Percentiles rank a stretch among this genome's conserved stretches.
Conservation (phyloP, 192 early-diverging fungal species). For the Geranomyces variabilis region DNA sequence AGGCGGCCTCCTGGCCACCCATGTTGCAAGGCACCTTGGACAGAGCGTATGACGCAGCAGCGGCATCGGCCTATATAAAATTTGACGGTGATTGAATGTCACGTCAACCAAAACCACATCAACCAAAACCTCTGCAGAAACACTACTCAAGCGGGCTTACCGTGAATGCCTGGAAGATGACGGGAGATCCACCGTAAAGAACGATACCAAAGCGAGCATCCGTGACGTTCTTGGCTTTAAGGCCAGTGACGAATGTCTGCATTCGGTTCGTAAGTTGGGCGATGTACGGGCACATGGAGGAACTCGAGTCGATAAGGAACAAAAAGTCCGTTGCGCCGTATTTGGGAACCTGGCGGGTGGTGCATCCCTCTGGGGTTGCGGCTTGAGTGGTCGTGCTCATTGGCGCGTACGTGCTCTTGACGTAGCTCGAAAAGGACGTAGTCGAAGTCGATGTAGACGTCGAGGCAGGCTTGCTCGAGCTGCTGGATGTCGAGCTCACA, state of each 20-base stretch:
- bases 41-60: slow-evolving; percentile 21
- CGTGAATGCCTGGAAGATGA: slow-evolving; percentile 34
- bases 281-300: slow-evolving; percentile 48
- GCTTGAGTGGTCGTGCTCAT: neutral
- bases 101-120: too few species aligned
- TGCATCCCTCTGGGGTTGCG: slow-evolving; percentile 9
- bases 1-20: slow-evolving; percentile 43
- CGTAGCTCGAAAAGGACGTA: too few species aligned
- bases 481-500: too few species aligned
- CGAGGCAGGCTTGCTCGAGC: too few species aligned
- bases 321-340: slow-evolving; percentile 42
- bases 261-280: slow-evolving; percentile 28
- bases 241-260: slow-evolving; percentile 24
- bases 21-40: slow-evolving; percentile 24
- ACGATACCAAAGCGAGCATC: slow-evolving; percentile 47
- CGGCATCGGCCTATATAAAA: slow-evolving; percentile 23
- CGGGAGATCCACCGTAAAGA: slow-evolving; percentile 38
- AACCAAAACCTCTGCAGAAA: neutral
- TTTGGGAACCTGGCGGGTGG: slow-evolving; percentile 21
- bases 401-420: too few species aligned
- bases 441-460: too few species aligned
- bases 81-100: too few species aligned
- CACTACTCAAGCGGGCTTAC: slow-evolving; percentile 20
- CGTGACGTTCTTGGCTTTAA: slow-evolving; percentile 22
- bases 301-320: slow-evolving; percentile 40